Conservation (phyloP, 495 filamentous ascomycete species). For the Lichina pygmaea region DNA sequence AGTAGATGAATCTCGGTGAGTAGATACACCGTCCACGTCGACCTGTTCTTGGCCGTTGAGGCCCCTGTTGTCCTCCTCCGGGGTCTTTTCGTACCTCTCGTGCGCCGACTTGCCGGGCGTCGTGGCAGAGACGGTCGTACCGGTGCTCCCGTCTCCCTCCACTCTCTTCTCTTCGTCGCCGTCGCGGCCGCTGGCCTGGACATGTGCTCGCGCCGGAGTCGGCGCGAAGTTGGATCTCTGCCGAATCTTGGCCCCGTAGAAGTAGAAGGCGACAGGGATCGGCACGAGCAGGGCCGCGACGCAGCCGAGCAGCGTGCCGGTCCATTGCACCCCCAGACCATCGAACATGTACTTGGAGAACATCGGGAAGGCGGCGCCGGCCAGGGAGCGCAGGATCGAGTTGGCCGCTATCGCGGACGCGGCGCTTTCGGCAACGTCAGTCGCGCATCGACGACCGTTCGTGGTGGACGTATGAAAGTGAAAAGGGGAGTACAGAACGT, state of each 20-base stretch:
- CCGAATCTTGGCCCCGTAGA: slow-evolving; percentile 12
- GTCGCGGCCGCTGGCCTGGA: not conserved
- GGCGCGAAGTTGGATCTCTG: slow-evolving; percentile 14
- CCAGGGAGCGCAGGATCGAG: slow-evolving; percentile 15
- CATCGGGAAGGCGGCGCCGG: slow-evolving; percentile 14
- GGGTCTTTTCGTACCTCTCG: too few species aligned
- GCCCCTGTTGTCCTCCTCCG: too few species aligned
- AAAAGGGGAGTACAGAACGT: slow-evolving; percentile 1
- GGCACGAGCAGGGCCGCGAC: slow-evolving; percentile 14
- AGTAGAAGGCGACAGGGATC: slow-evolving; percentile 13
- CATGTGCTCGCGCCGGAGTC: slow-evolving; percentile 2
- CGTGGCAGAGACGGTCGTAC: too few species aligned
- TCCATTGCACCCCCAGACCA: slow-evolving; percentile 16
- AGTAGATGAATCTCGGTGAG: too few species aligned
- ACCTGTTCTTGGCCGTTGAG: too few species aligned
- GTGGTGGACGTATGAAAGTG: not conserved
- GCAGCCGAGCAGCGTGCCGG: slow-evolving; percentile 12
- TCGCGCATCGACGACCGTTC: not conserved
- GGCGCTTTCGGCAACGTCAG: slow-evolving; percentile 4
- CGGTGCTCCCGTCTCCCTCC: not conserved
- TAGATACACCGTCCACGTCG: too few species aligned
- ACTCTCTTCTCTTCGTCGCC: not conserved
- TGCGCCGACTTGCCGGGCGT: too few species aligned
- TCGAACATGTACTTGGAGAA: slow-evolving; percentile 18
- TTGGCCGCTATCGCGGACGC: slow-evolving; percentile 18